Percentiles rank a stretch among this genome's conserved stretches.
Evolutionary conservation across 768 basidiomycete genomes (phyloP).

Genomic region (Mycena epipterygia): DNA sequence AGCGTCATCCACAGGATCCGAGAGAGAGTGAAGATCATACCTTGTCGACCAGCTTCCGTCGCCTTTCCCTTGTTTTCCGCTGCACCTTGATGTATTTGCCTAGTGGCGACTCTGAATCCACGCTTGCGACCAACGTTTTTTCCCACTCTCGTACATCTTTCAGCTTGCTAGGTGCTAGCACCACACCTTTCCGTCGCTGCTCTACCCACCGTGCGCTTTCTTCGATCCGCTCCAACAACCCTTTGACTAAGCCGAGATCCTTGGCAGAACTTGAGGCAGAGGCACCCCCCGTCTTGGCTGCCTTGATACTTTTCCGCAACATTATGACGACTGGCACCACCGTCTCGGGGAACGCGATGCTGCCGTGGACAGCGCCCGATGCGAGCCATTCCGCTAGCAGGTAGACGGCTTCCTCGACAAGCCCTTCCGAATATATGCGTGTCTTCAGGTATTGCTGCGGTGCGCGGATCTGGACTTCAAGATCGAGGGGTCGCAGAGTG

Average conservation of each 20-base stretch:
- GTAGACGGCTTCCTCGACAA: slow-evolving; percentile 86
- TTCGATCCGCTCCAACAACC: slow-evolving; percentile 88
- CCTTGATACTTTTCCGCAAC: slow-evolving; percentile 82
- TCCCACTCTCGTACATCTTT: slow-evolving; percentile 84
- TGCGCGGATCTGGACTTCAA: slow-evolving; percentile 88
- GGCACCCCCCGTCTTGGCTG: slow-evolving; percentile 54
- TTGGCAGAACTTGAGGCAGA: slow-evolving; percentile 55
- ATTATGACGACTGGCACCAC: slow-evolving; percentile 82
- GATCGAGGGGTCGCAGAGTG: slow-evolving; percentile 89
- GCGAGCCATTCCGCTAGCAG: slow-evolving; percentile 88
- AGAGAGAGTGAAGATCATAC: slow-evolving; percentile 49
- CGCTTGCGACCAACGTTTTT: slow-evolving; percentile 62
- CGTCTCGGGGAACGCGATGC: slow-evolving; percentile 95
- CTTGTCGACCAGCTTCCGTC: slow-evolving; percentile 80
- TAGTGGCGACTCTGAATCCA: slow-evolving; percentile 83
- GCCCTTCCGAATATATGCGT: slow-evolving; percentile 84
- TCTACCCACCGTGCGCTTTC: slow-evolving; percentile 87
- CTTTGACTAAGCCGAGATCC: slow-evolving; percentile 75
- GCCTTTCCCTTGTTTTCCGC: slow-evolving; percentile 84
- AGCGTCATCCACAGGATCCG: slow-evolving; percentile 35
- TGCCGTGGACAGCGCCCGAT: slow-evolving; percentile 77
- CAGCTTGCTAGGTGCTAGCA: slow-evolving; percentile 81
- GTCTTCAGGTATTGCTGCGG: slow-evolving; percentile 93
- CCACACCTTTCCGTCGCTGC: slow-evolving; percentile 73
- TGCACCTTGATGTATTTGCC: slow-evolving; percentile 86